phyloP scores from a whole-genome alignment of 331 rosid species.

The Quercus lobata region DNA sequence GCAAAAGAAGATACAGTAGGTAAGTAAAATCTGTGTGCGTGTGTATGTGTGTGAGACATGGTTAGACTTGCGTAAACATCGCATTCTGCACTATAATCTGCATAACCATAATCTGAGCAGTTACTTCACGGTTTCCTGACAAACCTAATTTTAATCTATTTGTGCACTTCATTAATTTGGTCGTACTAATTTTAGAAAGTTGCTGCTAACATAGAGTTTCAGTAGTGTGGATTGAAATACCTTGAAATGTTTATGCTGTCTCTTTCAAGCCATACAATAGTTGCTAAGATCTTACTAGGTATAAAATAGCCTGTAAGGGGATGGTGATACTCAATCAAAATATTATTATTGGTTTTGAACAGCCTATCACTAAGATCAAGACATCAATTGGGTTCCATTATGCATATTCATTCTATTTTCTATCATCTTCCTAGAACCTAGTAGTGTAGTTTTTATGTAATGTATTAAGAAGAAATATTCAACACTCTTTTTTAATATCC shows the following conservation, averaged over 20 bases:
- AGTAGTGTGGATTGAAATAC: not conserved
- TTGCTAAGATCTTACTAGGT: not conserved
- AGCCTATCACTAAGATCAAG: not conserved
- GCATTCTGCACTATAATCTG: not conserved
- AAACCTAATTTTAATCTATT: no score
- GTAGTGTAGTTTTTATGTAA: not conserved
- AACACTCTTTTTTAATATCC: not conserved
- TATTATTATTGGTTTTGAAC: not conserved
- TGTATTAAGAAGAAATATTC: not conserved
- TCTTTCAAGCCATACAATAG: not conserved
- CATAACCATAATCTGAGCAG: not conserved
- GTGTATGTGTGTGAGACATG: not conserved
- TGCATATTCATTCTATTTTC: not conserved
- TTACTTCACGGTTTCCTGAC: not conserved
- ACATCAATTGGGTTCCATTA: not conserved
- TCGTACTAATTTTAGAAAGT: not conserved
- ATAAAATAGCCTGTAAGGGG: not conserved
- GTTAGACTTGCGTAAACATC: not conserved
- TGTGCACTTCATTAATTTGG: not conserved
- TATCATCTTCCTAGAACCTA: not conserved
- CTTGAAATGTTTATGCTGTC: not conserved
- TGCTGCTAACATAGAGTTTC: not conserved
- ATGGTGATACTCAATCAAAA: not conserved
- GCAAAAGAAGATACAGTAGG: conserved; percentile 87
- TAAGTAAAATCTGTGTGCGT: conserved; percentile 18